Evolutionary conservation across 139 green algal genomes (phyloP).

Genomic region (Asterochloris erici): DNA sequence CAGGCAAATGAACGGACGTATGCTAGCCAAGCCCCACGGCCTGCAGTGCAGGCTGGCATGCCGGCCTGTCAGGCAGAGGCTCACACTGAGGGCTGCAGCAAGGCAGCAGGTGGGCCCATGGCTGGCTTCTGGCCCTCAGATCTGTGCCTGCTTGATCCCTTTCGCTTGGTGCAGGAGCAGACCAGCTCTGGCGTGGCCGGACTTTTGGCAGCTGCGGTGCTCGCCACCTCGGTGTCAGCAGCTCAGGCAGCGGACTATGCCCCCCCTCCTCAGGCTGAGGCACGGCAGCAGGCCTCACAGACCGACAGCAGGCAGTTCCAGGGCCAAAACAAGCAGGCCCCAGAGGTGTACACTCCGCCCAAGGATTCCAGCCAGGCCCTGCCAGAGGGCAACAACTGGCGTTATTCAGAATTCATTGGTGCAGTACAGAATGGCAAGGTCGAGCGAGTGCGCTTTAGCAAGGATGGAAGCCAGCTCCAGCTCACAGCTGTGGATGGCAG

Average conservation of each 20-base stretch:
- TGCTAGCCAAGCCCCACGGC: no score
- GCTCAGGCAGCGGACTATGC: constrained; percentile 47
- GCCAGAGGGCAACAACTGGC: constrained; percentile 96
- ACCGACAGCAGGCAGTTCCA: constrained; percentile 29
- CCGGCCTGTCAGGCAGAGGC: no score
- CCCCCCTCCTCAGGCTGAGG: constrained; percentile 34
- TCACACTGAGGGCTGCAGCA: no score
- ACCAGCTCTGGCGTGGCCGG: constrained; percentile 53
- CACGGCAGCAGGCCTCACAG: constrained; percentile 16
- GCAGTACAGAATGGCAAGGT: constrained; percentile 91
- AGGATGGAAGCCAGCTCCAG: constrained; percentile 86
- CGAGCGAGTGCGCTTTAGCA: constrained; percentile 97
- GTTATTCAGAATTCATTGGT: constrained; percentile 96
- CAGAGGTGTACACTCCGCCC: constrained; percentile 40
- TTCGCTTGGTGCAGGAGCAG: constrained; percentile 34
- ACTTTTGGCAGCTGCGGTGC: constrained; percentile 46
- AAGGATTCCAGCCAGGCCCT: constrained; percentile 50
- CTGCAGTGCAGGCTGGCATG: no score
- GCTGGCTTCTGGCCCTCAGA: no score
- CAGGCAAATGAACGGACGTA: no score
- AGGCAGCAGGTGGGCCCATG: no score
- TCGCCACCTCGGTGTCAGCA: constrained; percentile 1
- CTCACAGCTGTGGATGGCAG: constrained; percentile 23
- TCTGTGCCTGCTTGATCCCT: no score
- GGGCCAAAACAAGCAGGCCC: constrained; percentile 22